phyloP scores from a whole-genome alignment of 2,329 filamentous ascomycete species.

The Trichophyton verrucosum region DNA sequence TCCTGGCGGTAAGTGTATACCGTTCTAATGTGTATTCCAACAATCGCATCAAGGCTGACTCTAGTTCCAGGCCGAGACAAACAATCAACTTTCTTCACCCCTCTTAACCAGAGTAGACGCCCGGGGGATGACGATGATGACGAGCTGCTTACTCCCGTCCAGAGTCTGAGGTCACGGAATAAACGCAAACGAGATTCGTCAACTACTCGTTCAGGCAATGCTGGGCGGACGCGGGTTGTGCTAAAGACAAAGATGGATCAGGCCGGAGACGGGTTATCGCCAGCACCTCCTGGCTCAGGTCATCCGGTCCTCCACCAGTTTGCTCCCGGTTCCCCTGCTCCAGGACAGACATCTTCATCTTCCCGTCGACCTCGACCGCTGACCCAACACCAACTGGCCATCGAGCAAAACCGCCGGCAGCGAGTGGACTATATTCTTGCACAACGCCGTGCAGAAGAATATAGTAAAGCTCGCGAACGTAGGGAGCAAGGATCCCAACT shows the following conservation, averaged over 20 bases:
- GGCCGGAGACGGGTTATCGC: slow-evolving; percentile 30
- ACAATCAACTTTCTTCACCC: slow-evolving; percentile 26
- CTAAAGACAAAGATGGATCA: slow-evolving; percentile 35
- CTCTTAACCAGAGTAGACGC: slow-evolving; percentile 25
- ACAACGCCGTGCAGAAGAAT: slow-evolving; percentile 30
- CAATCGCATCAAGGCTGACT: slow-evolving; percentile 11
- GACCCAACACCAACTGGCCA: slow-evolving; percentile 39
- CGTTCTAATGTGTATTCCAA: not conserved
- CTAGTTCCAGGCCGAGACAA: slow-evolving; percentile 6
- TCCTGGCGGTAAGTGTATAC: not conserved
- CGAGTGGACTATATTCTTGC: slow-evolving; percentile 37
- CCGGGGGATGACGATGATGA: slow-evolving; percentile 28
- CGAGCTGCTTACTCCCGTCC: slow-evolving; percentile 27
- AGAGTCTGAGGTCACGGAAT: slow-evolving; percentile 26
- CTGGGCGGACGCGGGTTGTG: slow-evolving; percentile 27
- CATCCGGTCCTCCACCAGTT: slow-evolving; percentile 34
- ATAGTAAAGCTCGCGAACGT: slow-evolving; percentile 26
- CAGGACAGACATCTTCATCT: slow-evolving; percentile 19
- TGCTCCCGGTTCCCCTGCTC: slow-evolving; percentile 20
- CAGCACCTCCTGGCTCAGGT: slow-evolving; percentile 31
- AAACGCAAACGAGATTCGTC: slow-evolving; percentile 31
- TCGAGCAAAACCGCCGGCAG: slow-evolving; percentile 38
- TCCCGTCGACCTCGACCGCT: slow-evolving; percentile 35
- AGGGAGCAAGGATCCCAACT: slow-evolving; percentile 31
- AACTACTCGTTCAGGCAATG: slow-evolving; percentile 24